phyloP scores from a whole-genome alignment of 805 yeast genomes.

The Saturnispora saitoi region DNA sequence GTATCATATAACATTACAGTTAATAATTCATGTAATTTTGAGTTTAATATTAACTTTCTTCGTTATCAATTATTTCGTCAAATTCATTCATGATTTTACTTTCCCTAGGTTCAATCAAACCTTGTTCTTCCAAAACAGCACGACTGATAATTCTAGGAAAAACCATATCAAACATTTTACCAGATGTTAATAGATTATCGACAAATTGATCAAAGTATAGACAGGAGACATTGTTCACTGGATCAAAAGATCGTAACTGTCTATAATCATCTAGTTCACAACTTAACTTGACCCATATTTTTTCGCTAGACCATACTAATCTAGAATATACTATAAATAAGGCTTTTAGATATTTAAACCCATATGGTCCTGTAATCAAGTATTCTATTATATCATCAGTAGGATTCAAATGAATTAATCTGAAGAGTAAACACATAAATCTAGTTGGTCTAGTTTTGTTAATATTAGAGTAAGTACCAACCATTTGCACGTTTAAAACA shows the following conservation, averaged over 20 bases:
- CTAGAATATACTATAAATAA: slow-evolving; percentile 60
- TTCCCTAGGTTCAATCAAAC: slow-evolving; percentile 31
- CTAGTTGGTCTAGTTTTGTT: slow-evolving; percentile 53
- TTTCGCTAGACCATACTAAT: slow-evolving; percentile 22
- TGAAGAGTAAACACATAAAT: slow-evolving; percentile 67
- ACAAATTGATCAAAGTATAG: slow-evolving; percentile 66
- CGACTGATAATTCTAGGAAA: slow-evolving; percentile 53
- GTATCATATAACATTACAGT: neutral
- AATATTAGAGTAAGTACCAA: slow-evolving; percentile 37
- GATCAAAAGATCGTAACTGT: slow-evolving; percentile 46
- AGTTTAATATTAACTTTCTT: slow-evolving; percentile 11
- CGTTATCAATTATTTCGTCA: slow-evolving; percentile 21
- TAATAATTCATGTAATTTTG: neutral
- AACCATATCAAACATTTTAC: slow-evolving; percentile 63
- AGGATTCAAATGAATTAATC: slow-evolving; percentile 74
- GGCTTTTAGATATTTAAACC: slow-evolving; percentile 72
- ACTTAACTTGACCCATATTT: slow-evolving; percentile 34
- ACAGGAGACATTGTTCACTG: slow-evolving; percentile 31
- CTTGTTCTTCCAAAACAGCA: slow-evolving; percentile 34
- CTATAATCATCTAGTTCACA: slow-evolving; percentile 56
- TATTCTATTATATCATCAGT: slow-evolving; percentile 43
- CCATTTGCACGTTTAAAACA: slow-evolving; percentile 28
- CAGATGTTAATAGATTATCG: slow-evolving; percentile 48
- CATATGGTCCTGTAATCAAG: slow-evolving; percentile 45
- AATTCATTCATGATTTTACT: slow-evolving; percentile 30